Conservation (phyloP, 768 basidiomycete species). For the Boletus subcaerulescens region DNA sequence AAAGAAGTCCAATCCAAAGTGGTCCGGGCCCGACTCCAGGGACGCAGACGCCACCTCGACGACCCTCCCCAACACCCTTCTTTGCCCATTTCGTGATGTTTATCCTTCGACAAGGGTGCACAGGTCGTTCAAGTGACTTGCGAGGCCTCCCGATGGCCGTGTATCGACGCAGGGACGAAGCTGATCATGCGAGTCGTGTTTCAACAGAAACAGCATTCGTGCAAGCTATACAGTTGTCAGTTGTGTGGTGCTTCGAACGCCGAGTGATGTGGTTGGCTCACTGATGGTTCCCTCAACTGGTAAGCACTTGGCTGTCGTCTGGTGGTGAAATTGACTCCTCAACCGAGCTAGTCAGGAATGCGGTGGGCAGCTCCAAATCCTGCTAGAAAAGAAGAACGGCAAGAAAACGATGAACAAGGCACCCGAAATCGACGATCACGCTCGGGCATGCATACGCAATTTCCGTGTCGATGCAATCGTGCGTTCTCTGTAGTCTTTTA, state of each 20-base stretch:
- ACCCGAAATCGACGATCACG: conserved; percentile 14
- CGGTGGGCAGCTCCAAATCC: conserved; percentile 24
- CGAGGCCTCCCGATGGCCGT: conserved; percentile 22
- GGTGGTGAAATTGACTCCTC: no score
- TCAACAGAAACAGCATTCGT: conserved; percentile 15
- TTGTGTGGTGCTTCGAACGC: conserved; percentile 20
- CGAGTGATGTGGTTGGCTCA: conserved; percentile 20
- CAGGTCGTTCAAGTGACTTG: conserved; percentile 20
- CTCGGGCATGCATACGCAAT: conserved; percentile 22
- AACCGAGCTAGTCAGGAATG: conserved; percentile 15
- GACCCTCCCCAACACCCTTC: conserved; percentile 80
- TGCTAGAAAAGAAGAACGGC: conserved; percentile 17
- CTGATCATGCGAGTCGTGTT: conserved; percentile 24
- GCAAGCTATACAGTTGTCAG: conserved; percentile 15
- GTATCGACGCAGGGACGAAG: conserved; percentile 25
- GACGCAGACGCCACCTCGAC: conserved; percentile 39
- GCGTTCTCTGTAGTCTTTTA: no score
- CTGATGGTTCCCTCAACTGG: conserved; percentile 24
- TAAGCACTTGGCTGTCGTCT: no score
- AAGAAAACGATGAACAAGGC: conserved; percentile 1
- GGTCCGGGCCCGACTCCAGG: conserved; percentile 1
- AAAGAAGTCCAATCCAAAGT: conserved; percentile 4
- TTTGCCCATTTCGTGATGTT: conserved; percentile 82
- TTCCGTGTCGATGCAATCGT: no score
- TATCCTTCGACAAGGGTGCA: conserved; percentile 22